These are phyloP conservation scores for Thalassiosira ordinaria DNA, from an alignment of 352 stramenopile species.

Conservation along the genomic window DNA sequence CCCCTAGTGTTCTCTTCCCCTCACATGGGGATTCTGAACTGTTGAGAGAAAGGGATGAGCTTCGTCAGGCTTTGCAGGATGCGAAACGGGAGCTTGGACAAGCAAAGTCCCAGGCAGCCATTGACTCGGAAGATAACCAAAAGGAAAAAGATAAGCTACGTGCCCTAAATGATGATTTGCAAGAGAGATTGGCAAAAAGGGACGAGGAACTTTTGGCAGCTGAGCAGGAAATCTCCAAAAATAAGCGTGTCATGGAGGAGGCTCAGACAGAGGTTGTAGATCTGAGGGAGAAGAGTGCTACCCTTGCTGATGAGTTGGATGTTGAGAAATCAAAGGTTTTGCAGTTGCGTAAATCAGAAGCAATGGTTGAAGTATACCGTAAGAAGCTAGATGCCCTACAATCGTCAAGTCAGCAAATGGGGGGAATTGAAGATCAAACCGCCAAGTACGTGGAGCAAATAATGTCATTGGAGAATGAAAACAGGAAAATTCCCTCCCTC, in stretches of 20 bases:
- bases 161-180: constrained; percentile 75
- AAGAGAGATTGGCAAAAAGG: constrained; percentile 71
- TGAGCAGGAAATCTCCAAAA: constrained; percentile 69
- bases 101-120: constrained; percentile 62
- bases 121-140: constrained; percentile 69
- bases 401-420: constrained; percentile 78
- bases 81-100: constrained; percentile 65
- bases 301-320: constrained; percentile 82
- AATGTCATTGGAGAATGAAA: constrained; percentile 79
- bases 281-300: constrained; percentile 71
- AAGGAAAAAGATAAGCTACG: constrained; percentile 74
- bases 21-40: constrained; percentile 47
- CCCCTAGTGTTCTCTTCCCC: constrained; percentile 28
- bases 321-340: constrained; percentile 74
- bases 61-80: constrained; percentile 68
- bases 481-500: constrained; percentile 71
- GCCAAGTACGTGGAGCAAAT: constrained; percentile 80
- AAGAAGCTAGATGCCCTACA: constrained; percentile 80
- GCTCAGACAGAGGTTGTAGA: constrained; percentile 66
- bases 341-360: constrained; percentile 80
- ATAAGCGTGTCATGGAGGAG: constrained; percentile 69
- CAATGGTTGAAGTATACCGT: constrained; percentile 75
- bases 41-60: constrained; percentile 59
- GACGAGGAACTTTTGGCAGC: constrained; percentile 68
- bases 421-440: constrained; percentile 76